Evolutionary conservation across 1,139 yeast species (phyloP), one percentile per base, ranked within the genome.

Genomic region (Magnusiomyces paraingens): DNA sequence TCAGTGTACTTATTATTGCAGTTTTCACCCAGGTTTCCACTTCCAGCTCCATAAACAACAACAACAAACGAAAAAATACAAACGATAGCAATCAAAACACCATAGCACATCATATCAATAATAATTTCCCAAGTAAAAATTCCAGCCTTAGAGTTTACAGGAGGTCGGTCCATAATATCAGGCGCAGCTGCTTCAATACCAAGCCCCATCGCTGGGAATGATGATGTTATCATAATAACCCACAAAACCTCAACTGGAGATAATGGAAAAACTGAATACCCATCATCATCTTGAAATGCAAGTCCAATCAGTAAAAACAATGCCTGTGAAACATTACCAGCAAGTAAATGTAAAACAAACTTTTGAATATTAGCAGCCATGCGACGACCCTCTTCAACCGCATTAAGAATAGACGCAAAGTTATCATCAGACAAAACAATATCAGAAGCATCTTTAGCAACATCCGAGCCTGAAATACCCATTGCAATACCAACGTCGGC

Each of bases 181-280:
- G 82, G 81, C 54, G 77, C 73, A 1, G 90, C 91, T 55, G 70
- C 73, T 68, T 85, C 90, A 59, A 83, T 79, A 59, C 90, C 90
- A 54, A 86, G 78, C n/a, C 93, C 93, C 89, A 86, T 85, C 29
- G 93, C 93, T 50, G 93, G 94, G 75, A 85, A 84, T 61, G 90
- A 83, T 2, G 90, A 82, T 1, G 93, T 85, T 43, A 84, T 81
- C 66, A 86, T 88, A 64, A 85, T 80, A 65, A 85, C 81, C 91
- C 91, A 86, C 61, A 86, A 73, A 11, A 84, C 89, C 71, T 86
- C 90, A 58, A 86, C 88, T 1, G 93, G 91, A 0, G 90, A 79
- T 55, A 86, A 73, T 38, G 93, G 91, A 70, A 86, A 86, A 21
- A 85, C 91, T 1, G 91, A 84, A 54, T 70, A 74, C 1, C 80